Base-by-base conservation (phyloP, 345 rosid species). In the Hibiscus trionum region DNA sequence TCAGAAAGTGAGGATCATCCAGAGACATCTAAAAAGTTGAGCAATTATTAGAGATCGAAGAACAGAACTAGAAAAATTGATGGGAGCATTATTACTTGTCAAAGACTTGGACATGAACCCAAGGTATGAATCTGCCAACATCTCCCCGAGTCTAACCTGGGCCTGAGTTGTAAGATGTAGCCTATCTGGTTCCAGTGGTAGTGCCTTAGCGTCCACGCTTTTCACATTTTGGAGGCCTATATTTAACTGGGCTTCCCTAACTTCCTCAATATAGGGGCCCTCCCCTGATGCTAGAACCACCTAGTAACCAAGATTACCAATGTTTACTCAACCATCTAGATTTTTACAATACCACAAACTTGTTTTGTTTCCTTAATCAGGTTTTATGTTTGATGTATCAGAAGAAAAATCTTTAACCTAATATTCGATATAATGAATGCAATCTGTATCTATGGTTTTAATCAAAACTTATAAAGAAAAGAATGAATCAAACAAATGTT, bases 151-250 rank as follows among this genome's bases (percentile, higher is more conserved):
- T 76, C 75, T 85, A 17, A 88, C 96, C 84, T 90, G 91, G 35
- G 91, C 73, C 6, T 77, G 68, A 44, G 97, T 84, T 16, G 96
- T 82, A 27, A 94, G 86, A 77, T 94, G 98, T 70, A 91, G 84
- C 61, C 82, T 77, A 61, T 88, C 97, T 2, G 87, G 89, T 72
- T 84, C 86, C 2, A 91, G 86, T 3, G 82, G 83, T 59, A 90
- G 81, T 10, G 96, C 96, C 85, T 78, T 86, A 17, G 95, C 96
- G 26, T 90, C 97, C 26, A 90, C 90, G 61, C 86, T 77, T 19
- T 76, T 74, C 80, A 90, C 88, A 39, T 94, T 87, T 17, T 75
- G 80, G 6, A 88, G 65, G 21, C 73, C 78, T 27, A 82, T 76
- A 33, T 74, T 77, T 7, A 88, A 57, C 70, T 91, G 98, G 7